phyloP scores from a whole-genome alignment of 2,329 filamentous ascomycete genomes.

The Aureobasidium sp. region DNA sequence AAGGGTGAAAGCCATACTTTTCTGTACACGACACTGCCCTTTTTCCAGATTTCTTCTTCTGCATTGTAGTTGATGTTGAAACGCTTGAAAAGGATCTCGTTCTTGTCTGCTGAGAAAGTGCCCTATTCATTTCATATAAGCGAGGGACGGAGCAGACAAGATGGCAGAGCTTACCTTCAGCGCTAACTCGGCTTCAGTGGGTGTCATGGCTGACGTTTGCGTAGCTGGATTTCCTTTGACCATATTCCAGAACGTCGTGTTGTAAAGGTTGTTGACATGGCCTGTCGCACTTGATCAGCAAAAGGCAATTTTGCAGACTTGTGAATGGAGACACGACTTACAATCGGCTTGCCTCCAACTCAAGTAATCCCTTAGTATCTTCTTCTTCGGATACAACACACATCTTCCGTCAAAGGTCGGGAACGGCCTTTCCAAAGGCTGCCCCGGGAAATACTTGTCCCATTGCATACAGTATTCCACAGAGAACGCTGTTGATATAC shows the following conservation, averaged over 20 bases:
- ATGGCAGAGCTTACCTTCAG: slow-evolving; percentile 52
- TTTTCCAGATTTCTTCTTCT: slow-evolving; percentile 84
- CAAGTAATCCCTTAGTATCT: slow-evolving; percentile 87
- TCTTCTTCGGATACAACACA: slow-evolving; percentile 76
- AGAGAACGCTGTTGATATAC: slow-evolving; percentile 87
- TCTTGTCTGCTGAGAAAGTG: slow-evolving; percentile 79
- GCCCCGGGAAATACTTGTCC: slow-evolving; percentile 67
- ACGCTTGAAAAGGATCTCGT: slow-evolving; percentile 84
- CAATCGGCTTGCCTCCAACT: slow-evolving; percentile 97
- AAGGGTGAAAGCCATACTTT: slow-evolving; percentile 24
- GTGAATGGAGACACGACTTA: slow-evolving; percentile 37
- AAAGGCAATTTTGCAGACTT: neutral
- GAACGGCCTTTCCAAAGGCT: slow-evolving; percentile 61
- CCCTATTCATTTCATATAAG: slow-evolving; percentile 46
- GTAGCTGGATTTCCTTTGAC: slow-evolving; percentile 26
- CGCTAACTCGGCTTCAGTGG: slow-evolving; percentile 71
- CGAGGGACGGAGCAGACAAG: neutral
- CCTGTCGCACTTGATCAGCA: neutral
- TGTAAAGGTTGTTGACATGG: slow-evolving; percentile 98
- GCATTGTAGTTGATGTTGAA: slow-evolving; percentile 98
- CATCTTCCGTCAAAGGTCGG: slow-evolving; percentile 91
- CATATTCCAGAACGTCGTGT: slow-evolving; percentile 91
- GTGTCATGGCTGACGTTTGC: slow-evolving; percentile 50
- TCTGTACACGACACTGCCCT: slow-evolving; percentile 84
- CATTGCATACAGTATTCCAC: slow-evolving; percentile 82